Percentiles rank a stretch among this genome's conserved stretches.
phyloP scores from a whole-genome alignment of 2,329 filamentous ascomycete genomes.

The Diaporthe velutina region DNA sequence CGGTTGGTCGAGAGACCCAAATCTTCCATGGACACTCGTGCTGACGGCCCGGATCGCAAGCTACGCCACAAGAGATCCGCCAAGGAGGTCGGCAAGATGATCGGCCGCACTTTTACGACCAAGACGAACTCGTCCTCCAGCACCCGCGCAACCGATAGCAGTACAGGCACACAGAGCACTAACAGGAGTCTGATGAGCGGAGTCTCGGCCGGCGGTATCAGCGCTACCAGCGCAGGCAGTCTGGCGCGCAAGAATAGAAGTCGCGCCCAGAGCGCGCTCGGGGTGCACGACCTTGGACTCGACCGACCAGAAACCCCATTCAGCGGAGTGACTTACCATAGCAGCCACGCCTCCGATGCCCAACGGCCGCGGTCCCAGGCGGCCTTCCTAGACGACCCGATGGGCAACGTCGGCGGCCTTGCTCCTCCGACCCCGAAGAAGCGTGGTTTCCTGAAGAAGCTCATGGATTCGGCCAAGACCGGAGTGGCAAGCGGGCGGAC shows the following conservation, averaged over 20 bases:
- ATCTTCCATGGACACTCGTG: slow-evolving; percentile 65
- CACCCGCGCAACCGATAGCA: slow-evolving; percentile 75
- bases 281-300: slow-evolving; percentile 67
- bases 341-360: slow-evolving; percentile 80
- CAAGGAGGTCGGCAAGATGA: slow-evolving; percentile 79
- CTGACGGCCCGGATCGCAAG: slow-evolving; percentile 56
- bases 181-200: slow-evolving; percentile 94
- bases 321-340: slow-evolving; percentile 90
- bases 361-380: slow-evolving; percentile 73
- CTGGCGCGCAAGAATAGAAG: slow-evolving; percentile 80
- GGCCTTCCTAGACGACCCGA: slow-evolving; percentile 74
- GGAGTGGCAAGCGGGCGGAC: slow-evolving; percentile 90
- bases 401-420: slow-evolving; percentile 82
- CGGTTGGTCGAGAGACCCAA: slow-evolving; percentile 67
- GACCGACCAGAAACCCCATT: slow-evolving; percentile 74
- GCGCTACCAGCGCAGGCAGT: slow-evolving; percentile 94
- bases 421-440: slow-evolving; percentile 81
- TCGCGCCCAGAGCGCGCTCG: slow-evolving; percentile 75
- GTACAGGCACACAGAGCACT: slow-evolving; percentile 81
- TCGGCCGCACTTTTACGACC: slow-evolving; percentile 86
- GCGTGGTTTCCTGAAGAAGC: slow-evolving; percentile 94
- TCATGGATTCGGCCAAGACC: slow-evolving; percentile 93
- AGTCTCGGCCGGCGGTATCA: slow-evolving; percentile 88
- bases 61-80: slow-evolving; percentile 79
- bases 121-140: slow-evolving; percentile 86